Evolutionary conservation across 2,329 filamentous ascomycete species (phyloP).

Genomic region (Cladobotryum mycophilum): DNA sequence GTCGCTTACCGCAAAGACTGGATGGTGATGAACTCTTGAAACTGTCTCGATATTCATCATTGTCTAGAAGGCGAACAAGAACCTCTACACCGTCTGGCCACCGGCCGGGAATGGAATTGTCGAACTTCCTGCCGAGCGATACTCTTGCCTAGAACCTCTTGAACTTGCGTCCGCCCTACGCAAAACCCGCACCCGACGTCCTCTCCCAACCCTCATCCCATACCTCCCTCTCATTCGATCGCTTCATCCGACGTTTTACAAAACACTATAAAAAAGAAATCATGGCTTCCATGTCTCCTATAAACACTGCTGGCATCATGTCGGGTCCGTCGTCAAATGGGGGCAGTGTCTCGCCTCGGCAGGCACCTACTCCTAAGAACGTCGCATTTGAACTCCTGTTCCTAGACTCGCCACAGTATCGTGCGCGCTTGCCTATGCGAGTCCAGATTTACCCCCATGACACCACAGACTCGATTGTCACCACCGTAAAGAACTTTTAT

Average conservation of each 20-base stretch:
- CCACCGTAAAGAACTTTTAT: slow-evolving; percentile 98
- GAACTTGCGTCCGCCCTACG: slow-evolving; percentile 19
- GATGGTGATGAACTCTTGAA: slow-evolving; percentile 24
- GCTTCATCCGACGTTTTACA: slow-evolving; percentile 13
- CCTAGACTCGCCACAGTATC: slow-evolving; percentile 59
- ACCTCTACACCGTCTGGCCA: slow-evolving; percentile 17
- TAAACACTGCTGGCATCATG: slow-evolving; percentile 27
- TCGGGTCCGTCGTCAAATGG: slow-evolving; percentile 34
- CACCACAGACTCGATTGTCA: slow-evolving; percentile 94
- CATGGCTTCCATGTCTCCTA: slow-evolving; percentile 45
- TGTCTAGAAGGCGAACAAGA: slow-evolving; percentile 14
- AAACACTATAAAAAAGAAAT: slow-evolving; percentile 22
- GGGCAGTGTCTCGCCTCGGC: slow-evolving; percentile 42
- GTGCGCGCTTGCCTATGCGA: slow-evolving; percentile 73
- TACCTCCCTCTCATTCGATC: slow-evolving; percentile 16
- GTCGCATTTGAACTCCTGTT: slow-evolving; percentile 75
- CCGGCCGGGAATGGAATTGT: slow-evolving; percentile 20
- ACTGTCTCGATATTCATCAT: slow-evolving; percentile 15
- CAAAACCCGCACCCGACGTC: slow-evolving; percentile 29
- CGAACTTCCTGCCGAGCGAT: slow-evolving; percentile 21
- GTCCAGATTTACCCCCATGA: slow-evolving; percentile 93
- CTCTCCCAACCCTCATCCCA: slow-evolving; percentile 17
- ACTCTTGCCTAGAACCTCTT: slow-evolving; percentile 15
- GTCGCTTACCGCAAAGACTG: slow-evolving; percentile 30
- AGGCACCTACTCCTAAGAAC: slow-evolving; percentile 55